Base-by-base conservation (phyloP, 2,329 filamentous ascomycete species). In the Botrytis medusae region DNA sequence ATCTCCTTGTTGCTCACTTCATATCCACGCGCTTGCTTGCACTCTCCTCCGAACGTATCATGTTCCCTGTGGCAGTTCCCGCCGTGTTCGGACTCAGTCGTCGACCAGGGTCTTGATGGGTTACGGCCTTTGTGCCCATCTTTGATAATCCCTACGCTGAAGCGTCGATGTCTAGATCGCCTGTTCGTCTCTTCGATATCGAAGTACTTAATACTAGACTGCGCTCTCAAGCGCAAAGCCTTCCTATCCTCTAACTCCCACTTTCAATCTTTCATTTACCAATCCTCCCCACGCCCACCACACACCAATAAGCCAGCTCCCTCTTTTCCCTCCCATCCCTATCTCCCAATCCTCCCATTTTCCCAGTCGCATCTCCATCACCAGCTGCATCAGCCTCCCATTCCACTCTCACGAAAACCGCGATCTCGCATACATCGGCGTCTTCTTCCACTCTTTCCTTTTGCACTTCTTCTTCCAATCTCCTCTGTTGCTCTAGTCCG, bases 301-400 rank as follows among this genome's bases (percentile, higher is more conserved):
- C 94, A 84, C 93, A 94, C 96, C 96, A 99, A 83, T 97, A 98
- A 72, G 94, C 94, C 82, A 98, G 84, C 81, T 98, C 96, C 79
- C 92, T 89, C 85, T 91, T 95, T 83, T 95, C 93, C 81, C 87
- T 91, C 65, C 85, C 88, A 62, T 88, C 89, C 81, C 87, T 90
- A 77, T 87, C 88, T 80, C 82, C 86, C 51, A 83, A 32, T 79
- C 79, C 82, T 18, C 75, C 75, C 67, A 67, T 75, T 20, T 71
- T 76, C n/a, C 71, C 67, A 81, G 82, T 74, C 80, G 82, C 75
- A 79, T 81, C 77, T 74, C 93, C 89, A 72, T 91, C 88, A 72
- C 88, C 85, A 1, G 86, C 86, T 1, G 83, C 81, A 76, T 94
- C 92, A 5, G 89, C 87, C 82, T 95, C 95, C 91, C 95, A 99